Base-by-base conservation (phyloP, 352 stramenopile species). In the Globisporangium cystogenes region DNA sequence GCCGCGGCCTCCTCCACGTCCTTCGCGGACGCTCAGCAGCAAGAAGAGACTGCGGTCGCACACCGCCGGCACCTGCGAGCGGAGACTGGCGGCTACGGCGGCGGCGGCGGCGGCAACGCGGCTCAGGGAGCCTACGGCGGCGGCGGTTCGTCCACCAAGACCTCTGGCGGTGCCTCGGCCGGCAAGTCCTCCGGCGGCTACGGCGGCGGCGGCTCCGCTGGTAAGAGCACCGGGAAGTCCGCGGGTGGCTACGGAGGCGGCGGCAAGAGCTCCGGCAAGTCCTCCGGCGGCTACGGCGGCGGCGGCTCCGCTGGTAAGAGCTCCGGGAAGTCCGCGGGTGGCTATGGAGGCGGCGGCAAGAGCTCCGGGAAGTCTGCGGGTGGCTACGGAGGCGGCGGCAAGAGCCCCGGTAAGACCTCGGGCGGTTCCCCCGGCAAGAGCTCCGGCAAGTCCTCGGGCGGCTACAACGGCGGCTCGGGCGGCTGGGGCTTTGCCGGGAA, bases 401-500 rank as follows among this genome's bases (percentile, higher is more conserved):
- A 33, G 29, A 33, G 29, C 29, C 6, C 5, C 29, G 29, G 29
- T 10, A 33, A 33, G 29, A 33, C 6, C 6, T 33, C 31, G 31
- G 31, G 31, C 31, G 31, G 31, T 11, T 36, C 31, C 31, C 15
- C 31, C 15, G 31, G 31, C 31, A 36, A 36, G 31, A 36, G 31
- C 31, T 4, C 31, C n/a, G 42, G 24, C 43, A 48, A 48, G 24
- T 4, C 12, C 8, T 36, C 31, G 31, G 31, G 31, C 14, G 23
- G 23, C 23, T 26, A 29, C 23, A 48, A 48, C 15, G 43, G 43
- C 24, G 43, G 43, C 23, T 48, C 43, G 43, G 24, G 43, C 12
- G 43, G 43, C 43, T 48, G 27, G 23, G 43, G 43, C 18, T 48
- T 35, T 29, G 20, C 23, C 24, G 43, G 43, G 6, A 48, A 48